Evolutionary conservation across 495 filamentous ascomycete genomes (phyloP), one percentile per base, ranked within the genome.

Genomic region (Lasiosphaeria miniovina): DNA sequence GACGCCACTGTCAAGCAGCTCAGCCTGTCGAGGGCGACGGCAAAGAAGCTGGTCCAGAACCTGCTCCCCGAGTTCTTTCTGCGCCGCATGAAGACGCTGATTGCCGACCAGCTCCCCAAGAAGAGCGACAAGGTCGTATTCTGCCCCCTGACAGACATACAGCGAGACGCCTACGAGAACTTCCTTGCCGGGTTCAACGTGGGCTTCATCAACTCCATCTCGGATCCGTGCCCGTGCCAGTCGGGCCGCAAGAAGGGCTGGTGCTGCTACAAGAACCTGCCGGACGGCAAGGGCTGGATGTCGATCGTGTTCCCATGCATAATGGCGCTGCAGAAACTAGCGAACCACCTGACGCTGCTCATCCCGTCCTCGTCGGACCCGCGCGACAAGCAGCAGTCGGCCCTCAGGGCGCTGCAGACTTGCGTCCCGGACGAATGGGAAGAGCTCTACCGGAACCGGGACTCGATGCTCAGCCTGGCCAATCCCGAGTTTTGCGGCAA

Each of bases 401-500:
- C 96, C 57, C 80, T 93, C 24, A 86, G 89, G 45, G 84, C 85
- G 67, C 80, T 98, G 12, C 80, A 93, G 68, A 81, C 84, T 5
- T 89, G 89, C 35, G 71, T 93, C 0, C 94, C 94, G 0, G 74
- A 89, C 45, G 73, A 82, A 15, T 98, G 92, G 92, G 77, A 86
- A 62, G 76, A 86, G 12, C 80, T 97, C 3, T 95, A 90, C 65
- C 75, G 76, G 10, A 85, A 85, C 24, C 82, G 90, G 57, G 90
- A 97, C 54, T 89, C 84, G 0, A 86, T 98, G 55, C 72, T 89
- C 43, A 91, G 88, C 69, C 91, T 89, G 62, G 86, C 93, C 15
- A 93, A 96, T 60, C 88, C 90, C 0, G 90, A 96, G 54, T 96
- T 93, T 64, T 98, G 94, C 67, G 94, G 94, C 3, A 98, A 98